Evolutionary conservation across 2,329 filamentous ascomycete genomes (phyloP).

Genomic region (Fusarium albosuccineum): DNA sequence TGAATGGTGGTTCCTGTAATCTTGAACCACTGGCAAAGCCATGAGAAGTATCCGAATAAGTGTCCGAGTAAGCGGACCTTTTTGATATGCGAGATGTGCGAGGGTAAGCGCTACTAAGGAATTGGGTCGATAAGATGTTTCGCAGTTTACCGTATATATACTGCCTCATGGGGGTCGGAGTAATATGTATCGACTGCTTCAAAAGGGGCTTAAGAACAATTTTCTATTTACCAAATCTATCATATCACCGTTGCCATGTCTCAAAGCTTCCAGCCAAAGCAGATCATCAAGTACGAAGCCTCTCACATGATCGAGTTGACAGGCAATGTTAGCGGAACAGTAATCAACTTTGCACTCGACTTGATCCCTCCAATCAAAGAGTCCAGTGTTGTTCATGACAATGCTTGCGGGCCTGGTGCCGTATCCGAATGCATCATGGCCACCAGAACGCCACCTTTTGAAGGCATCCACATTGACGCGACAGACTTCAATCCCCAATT

Average conservation of each 20-base stretch:
- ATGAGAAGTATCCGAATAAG: no score
- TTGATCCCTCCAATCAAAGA: background rate
- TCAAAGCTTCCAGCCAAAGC: background rate
- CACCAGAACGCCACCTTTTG: background rate
- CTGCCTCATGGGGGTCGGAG: no score
- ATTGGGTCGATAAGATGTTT: no score
- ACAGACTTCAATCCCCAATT: background rate
- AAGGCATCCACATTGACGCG: background rate
- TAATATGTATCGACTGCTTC: no score
- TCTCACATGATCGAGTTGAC: background rate
- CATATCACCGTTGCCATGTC: background rate
- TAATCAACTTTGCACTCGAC: background rate
- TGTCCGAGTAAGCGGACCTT: no score
- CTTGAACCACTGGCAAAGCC: no score
- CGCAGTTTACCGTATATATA: no score
- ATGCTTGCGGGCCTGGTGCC: background rate
- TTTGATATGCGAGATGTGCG: no score
- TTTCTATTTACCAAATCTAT: no score
- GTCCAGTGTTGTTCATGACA: background rate
- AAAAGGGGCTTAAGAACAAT: no score
- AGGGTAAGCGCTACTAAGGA: no score
- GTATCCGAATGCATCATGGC: background rate
- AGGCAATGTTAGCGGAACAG: background rate
- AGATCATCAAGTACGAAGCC: slow-evolving; percentile 1
- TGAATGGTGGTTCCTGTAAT: no score